A percentile compares a stretch with the other conserved stretches of the same genome.
Evolutionary conservation across 164 flowering plant species (phyloP).

Genomic region (Buxus sempervirens): DNA sequence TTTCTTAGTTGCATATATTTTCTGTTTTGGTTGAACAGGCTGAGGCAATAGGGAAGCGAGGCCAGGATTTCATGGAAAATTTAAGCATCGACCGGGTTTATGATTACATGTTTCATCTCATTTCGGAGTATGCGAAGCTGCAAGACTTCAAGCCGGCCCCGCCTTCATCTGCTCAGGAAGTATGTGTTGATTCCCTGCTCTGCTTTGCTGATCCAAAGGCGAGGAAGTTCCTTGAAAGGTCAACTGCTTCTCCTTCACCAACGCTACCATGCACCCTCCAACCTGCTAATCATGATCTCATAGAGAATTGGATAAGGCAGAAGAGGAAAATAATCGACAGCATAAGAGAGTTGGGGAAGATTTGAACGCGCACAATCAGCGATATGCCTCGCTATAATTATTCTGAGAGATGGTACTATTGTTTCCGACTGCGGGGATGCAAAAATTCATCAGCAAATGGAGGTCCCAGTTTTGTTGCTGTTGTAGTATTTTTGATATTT

Average conservation of each 20-base stretch:
- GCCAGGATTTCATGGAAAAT: conserved; percentile 60
- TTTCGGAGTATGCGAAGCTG: conserved; percentile 65
- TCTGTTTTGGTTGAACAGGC: conserved; percentile 42
- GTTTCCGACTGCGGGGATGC: neutral
- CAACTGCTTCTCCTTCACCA: conserved; percentile 35
- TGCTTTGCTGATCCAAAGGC: conserved; percentile 65
- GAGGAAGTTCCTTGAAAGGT: conserved; percentile 43
- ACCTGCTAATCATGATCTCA: conserved; percentile 20
- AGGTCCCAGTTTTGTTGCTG: neutral
- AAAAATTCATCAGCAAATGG: neutral
- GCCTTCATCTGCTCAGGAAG: conserved; percentile 54
- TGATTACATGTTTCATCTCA: conserved; percentile 83
- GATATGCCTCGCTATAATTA: neutral
- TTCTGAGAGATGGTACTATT: neutral
- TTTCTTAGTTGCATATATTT: neutral
- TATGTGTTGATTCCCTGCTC: conserved; percentile 58
- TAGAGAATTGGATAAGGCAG: conserved; percentile 25
- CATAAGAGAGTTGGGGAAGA: conserved; percentile 23
- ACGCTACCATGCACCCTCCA: conserved; percentile 55
- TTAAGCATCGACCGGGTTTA: conserved; percentile 63
- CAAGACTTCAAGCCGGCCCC: conserved; percentile 62
- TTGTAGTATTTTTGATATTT: too few relatives aligned
- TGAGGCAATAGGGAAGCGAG: conserved; percentile 61
- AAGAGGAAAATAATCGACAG: conserved; percentile 30
- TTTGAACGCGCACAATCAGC: neutral